Percentiles rank a stretch among this genome's conserved stretches.
phyloP scores from a whole-genome alignment of 2,329 filamentous ascomycete genomes.

The Verticillium albo-atrum region DNA sequence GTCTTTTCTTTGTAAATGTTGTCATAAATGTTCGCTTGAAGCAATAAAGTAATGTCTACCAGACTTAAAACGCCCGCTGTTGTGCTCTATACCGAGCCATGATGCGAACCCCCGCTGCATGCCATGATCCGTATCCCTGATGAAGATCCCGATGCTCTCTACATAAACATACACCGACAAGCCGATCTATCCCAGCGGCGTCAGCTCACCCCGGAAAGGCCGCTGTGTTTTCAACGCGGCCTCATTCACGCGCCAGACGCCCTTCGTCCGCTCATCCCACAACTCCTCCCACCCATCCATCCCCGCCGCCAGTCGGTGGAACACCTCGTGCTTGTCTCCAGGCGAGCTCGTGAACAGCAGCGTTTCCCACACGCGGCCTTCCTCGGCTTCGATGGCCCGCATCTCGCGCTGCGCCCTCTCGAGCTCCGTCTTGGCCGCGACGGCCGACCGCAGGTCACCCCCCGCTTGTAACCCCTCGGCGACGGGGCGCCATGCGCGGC shows the following conservation, averaged over 20 bases:
- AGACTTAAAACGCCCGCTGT: too few relatives aligned
- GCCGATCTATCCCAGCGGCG: conserved; percentile 20
- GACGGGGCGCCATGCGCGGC: conserved; percentile 76
- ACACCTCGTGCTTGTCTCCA: conserved; percentile 22
- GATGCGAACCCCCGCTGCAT: too few relatives aligned
- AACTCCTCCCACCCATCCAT: conserved; percentile 19
- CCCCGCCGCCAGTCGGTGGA: conserved; percentile 24
- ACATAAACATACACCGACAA: too few relatives aligned
- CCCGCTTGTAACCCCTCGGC: conserved; percentile 66
- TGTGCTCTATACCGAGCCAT: too few relatives aligned
- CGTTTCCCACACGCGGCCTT: conserved; percentile 33
- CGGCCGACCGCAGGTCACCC: conserved; percentile 70
- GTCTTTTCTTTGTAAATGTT: too few relatives aligned
- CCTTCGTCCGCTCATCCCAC: conserved; percentile 28
- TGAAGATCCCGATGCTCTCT: too few relatives aligned
- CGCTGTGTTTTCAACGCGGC: conserved; percentile 15
- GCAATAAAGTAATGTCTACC: too few relatives aligned
- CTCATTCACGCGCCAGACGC: conserved; percentile 31
- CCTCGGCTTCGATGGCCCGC: conserved; percentile 61
- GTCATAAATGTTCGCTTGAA: too few relatives aligned
- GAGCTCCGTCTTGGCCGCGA: conserved; percentile 70
- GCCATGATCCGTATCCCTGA: too few relatives aligned
- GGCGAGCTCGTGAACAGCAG: conserved; percentile 24
- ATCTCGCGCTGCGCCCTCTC: conserved; percentile 78
- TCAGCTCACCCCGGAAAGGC: conserved; percentile 26